Percentiles rank a stretch among this genome's conserved stretches.
These are phyloP conservation scores for Lecanoromycetidae sp. DNA, from an alignment of 2,329 filamentous ascomycete genomes.

Conservation along the genomic window DNA sequence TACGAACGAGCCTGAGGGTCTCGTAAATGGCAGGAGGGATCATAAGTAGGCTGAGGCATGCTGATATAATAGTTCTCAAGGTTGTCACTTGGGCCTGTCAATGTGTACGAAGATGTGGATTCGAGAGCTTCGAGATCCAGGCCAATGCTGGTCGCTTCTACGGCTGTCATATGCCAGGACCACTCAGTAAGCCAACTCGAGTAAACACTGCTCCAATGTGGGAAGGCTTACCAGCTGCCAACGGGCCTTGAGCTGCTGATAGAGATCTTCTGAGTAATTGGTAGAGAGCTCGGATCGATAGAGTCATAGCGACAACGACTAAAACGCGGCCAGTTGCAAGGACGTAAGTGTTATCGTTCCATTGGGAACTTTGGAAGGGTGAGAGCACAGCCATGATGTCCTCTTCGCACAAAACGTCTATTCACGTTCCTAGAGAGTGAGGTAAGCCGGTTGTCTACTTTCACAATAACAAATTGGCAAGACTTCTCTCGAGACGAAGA, in stretches of 20 bases:
- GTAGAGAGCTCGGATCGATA: neutral
- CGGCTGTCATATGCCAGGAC: neutral
- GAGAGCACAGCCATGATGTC: neutral
- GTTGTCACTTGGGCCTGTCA: no score
- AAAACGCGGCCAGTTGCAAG: neutral
- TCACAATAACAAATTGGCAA: no score
- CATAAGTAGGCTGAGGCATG: no score
- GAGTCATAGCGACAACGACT: neutral
- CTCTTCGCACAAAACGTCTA: no score
- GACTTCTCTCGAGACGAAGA: no score
- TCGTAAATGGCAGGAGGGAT: neutral
- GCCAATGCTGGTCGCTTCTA: neutral
- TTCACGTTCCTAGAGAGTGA: neutral
- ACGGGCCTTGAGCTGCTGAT: neutral
- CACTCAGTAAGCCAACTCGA: neutral
- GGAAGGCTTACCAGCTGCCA: neutral
- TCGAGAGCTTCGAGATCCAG: neutral
- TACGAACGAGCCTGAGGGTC: no score
- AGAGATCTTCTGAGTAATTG: neutral
- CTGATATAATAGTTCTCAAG: no score
- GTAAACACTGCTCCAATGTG: no score
- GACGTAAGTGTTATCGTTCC: neutral
- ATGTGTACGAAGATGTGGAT: neutral
- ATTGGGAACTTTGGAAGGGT: neutral
- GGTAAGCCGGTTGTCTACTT: neutral